Evolutionary conservation across 2,329 filamentous ascomycete species (phyloP).

Genomic region (Alternaria infectoria): DNA sequence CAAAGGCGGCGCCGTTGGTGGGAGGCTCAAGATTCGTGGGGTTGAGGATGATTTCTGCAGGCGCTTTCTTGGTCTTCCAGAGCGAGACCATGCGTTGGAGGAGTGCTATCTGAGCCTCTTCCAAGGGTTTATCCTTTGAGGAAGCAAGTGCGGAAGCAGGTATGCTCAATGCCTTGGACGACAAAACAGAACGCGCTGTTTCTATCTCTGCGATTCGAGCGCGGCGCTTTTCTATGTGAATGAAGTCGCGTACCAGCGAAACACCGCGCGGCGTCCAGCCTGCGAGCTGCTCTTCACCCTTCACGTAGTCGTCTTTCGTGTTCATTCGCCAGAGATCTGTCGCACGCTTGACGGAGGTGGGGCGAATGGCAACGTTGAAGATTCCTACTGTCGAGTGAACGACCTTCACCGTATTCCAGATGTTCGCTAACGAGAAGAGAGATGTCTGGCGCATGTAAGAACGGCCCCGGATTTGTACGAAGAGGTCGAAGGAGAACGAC

Average conservation of each 20-base stretch:
- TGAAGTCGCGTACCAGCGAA: slow-evolving; percentile 87
- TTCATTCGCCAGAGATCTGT: slow-evolving; percentile 97
- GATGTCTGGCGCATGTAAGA: slow-evolving; percentile 85
- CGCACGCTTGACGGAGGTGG: slow-evolving; percentile 86
- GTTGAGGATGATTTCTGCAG: slow-evolving; percentile 55
- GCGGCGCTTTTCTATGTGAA: slow-evolving; percentile 75
- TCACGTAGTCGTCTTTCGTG: slow-evolving; percentile 93
- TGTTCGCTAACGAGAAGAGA: slow-evolving; percentile 78
- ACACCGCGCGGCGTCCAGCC: slow-evolving; percentile 90
- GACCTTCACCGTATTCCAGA: slow-evolving; percentile 85
- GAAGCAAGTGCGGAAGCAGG: slow-evolving; percentile 19
- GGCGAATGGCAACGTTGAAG: slow-evolving; percentile 85
- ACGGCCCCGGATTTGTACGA: slow-evolving; percentile 82
- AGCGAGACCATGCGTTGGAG: slow-evolving; percentile 65
- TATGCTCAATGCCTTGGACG: slow-evolving; percentile 54
- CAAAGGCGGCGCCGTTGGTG: slow-evolving; percentile 61
- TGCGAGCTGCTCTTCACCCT: slow-evolving; percentile 85
- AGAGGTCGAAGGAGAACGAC: slow-evolving; percentile 81
- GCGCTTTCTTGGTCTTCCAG: slow-evolving; percentile 61
- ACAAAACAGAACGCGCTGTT: slow-evolving; percentile 70
- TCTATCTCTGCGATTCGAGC: slow-evolving; percentile 80
- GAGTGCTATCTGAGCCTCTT: slow-evolving; percentile 50
- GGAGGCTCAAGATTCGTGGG: slow-evolving; percentile 70
- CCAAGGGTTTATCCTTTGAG: slow-evolving; percentile 20
- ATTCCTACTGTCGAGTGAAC: slow-evolving; percentile 86